Conservation (phyloP, 305 asterid genomes). For the Withania somnifera region DNA sequence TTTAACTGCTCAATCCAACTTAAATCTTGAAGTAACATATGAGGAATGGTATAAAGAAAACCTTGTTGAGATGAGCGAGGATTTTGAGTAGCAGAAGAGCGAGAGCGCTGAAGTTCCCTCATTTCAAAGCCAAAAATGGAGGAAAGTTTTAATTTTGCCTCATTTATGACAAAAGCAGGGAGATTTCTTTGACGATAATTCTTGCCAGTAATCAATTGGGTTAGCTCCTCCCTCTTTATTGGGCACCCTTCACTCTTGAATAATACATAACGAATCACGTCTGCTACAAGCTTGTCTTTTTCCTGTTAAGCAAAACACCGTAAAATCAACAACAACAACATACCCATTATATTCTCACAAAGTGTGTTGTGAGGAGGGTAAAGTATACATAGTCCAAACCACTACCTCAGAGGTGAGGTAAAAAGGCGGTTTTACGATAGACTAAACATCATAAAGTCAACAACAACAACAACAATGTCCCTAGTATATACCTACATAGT, state of each 20-base stretch:
- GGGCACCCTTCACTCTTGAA: conserved; percentile 81
- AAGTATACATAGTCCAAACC: too few relatives aligned
- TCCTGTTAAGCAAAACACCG: conserved; percentile 26
- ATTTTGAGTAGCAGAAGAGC: conserved; percentile 26
- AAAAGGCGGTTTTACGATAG: too few relatives aligned
- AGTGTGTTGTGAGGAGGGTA: too few relatives aligned
- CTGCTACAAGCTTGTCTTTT: conserved; percentile 70
- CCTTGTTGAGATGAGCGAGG: neutral
- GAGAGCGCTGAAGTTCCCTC: conserved; percentile 72
- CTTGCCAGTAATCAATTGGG: conserved; percentile 55
- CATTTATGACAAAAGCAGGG: conserved; percentile 62
- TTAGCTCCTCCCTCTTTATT: conserved; percentile 71
- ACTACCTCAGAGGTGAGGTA: too few relatives aligned
- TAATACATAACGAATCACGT: conserved; percentile 62
- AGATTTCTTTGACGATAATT: conserved; percentile 58
- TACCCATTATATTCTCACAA: neutral
- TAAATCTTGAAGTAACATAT: neutral
- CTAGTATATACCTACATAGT: too few relatives aligned
- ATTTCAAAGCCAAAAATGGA: conserved; percentile 68
- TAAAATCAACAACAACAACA: neutral
- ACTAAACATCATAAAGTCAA: too few relatives aligned
- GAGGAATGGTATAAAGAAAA: neutral
- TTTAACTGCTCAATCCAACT: neutral
- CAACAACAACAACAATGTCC: too few relatives aligned
- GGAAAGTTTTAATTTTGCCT: conserved; percentile 54